Conservation (phyloP, 2,329 filamentous ascomycete genomes). For the Talaromyces sp. region DNA sequence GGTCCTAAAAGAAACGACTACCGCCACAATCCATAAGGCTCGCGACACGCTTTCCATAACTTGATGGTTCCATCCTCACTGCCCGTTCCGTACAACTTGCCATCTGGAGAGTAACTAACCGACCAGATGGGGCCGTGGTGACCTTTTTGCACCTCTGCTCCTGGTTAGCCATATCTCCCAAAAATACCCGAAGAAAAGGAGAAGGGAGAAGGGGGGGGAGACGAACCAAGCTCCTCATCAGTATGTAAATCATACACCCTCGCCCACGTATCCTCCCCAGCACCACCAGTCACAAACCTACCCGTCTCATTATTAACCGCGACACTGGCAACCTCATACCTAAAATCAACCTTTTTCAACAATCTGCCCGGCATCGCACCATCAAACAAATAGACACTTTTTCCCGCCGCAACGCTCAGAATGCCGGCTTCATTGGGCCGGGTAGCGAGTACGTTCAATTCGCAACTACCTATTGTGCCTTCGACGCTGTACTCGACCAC, state of each 20-base stretch:
- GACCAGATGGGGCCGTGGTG: constrained; percentile 98
- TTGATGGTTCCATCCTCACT: constrained; percentile 98
- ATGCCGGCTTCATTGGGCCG: constrained; percentile 66
- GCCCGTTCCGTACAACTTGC: constrained; percentile 91
- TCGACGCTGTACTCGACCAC: constrained; percentile 77
- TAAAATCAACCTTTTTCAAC: constrained; percentile 76
- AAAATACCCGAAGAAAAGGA: neutral
- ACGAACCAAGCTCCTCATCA: constrained; percentile 69
- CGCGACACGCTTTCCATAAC: constrained; percentile 69
- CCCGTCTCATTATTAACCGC: constrained; percentile 78
- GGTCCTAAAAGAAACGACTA: constrained; percentile 29
- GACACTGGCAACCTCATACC: constrained; percentile 86
- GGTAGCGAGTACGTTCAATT: constrained; percentile 70
- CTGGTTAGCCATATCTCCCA: neutral
- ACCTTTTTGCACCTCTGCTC: constrained; percentile 82
- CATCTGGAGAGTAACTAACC: constrained; percentile 88
- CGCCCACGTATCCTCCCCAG: constrained; percentile 87
- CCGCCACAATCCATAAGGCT: constrained; percentile 66
- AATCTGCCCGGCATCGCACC: constrained; percentile 65
- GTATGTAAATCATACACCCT: constrained; percentile 87
- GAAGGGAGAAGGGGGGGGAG: neutral
- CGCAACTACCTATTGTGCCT: constrained; percentile 85
- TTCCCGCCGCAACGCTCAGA: constrained; percentile 88
- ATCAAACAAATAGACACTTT: constrained; percentile 89
- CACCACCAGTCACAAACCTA: constrained; percentile 85